These are phyloP conservation scores for Colletotrichum karsti DNA, from an alignment of 2,329 filamentous ascomycete genomes.

Conservation along the genomic window DNA sequence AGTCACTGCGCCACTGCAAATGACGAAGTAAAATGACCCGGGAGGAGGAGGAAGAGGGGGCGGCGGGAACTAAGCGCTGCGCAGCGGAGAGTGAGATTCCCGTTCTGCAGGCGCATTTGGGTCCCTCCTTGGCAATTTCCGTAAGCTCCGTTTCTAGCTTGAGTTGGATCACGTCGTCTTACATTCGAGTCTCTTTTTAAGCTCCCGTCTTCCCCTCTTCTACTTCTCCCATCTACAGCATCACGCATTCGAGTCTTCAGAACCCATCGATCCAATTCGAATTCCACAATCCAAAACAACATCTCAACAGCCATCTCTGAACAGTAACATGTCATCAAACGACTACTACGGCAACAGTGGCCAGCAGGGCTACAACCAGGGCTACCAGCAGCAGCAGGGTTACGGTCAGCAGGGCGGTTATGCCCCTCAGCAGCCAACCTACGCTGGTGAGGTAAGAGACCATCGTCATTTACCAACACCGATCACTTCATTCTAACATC, in stretches of 20 bases:
- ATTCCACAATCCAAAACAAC: not conserved
- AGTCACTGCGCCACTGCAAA: conserved; percentile 20
- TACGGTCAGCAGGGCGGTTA: conserved; percentile 34
- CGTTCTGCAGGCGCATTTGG: not conserved
- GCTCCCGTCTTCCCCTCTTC: not conserved
- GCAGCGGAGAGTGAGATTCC: not conserved
- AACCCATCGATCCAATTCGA: not conserved
- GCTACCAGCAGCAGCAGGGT: conserved; percentile 22
- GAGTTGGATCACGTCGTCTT: not conserved
- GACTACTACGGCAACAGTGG: conserved; percentile 46
- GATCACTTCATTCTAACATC: not conserved
- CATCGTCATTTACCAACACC: not conserved
- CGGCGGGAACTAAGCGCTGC: not conserved
- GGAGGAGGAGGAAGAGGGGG: not conserved
- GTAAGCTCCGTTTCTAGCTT: conserved; percentile 11
- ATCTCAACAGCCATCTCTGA: not conserved
- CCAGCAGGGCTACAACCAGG: conserved; percentile 30
- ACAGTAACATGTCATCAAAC: conserved; percentile 43
- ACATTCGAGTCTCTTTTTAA: not conserved
- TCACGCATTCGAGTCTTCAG: not conserved
- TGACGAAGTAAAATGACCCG: not conserved
- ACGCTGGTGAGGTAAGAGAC: conserved; percentile 36
- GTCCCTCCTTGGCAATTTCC: conserved; percentile 22
- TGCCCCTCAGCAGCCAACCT: conserved; percentile 33
- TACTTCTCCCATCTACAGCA: not conserved